Percentiles rank a stretch among this genome's conserved stretches.
These are phyloP conservation scores for Omphalea diandra DNA, from an alignment of 441 rosid genomes.

Conservation along the genomic window DNA sequence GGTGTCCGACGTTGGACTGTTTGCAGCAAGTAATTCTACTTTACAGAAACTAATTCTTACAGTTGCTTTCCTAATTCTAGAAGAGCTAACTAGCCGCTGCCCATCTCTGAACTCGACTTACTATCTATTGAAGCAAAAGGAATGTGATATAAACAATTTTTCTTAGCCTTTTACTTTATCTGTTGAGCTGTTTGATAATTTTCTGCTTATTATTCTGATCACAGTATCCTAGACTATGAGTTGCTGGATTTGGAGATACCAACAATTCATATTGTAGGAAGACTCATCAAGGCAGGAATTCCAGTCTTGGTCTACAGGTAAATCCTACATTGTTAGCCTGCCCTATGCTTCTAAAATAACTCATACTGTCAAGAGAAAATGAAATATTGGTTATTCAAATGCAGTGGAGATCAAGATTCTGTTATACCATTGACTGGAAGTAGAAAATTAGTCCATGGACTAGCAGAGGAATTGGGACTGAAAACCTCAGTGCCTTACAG, in stretches of 20 bases:
- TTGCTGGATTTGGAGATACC: conserved; percentile 76
- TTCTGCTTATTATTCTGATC: neutral
- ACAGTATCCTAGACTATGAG: conserved; percentile 80
- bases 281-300: conserved; percentile 62
- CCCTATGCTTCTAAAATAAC: neutral
- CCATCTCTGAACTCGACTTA: neutral
- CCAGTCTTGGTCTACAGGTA: conserved; percentile 90
- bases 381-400: conserved; percentile 14
- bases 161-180: neutral
- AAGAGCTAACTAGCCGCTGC: neutral
- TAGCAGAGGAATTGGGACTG: conserved; percentile 60
- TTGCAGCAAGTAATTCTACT: conserved; percentile 82
- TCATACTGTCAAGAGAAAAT: conserved; percentile 25
- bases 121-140: neutral
- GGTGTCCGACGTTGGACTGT: conserved; percentile 80
- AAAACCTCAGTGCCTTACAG: conserved; percentile 78
- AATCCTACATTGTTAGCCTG: conserved; percentile 15
- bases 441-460: conserved; percentile 55
- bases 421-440: conserved; percentile 95
- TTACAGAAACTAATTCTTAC: neutral
- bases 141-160: no score
- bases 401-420: conserved; percentile 97
- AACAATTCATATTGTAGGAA: conserved; percentile 58
- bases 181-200: neutral
- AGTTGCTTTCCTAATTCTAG: neutral